Conservation (phyloP, 768 basidiomycete species). For the Rossbeevera mucosa region DNA sequence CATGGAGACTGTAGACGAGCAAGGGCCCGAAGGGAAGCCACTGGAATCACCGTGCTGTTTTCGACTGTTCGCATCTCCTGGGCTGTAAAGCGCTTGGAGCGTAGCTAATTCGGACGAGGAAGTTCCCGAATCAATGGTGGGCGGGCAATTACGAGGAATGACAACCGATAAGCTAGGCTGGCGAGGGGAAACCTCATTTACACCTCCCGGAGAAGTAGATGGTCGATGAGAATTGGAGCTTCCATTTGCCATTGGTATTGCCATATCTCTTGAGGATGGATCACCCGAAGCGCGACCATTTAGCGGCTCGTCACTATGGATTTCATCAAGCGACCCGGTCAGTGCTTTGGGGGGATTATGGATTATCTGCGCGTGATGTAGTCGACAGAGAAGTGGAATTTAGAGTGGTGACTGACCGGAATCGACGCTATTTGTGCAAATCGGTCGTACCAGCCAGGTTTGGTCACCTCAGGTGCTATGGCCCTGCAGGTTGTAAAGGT, state of each 20-base stretch:
- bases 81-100: neutral
- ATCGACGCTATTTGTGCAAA: conserved; percentile 16
- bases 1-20: neutral
- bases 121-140: neutral
- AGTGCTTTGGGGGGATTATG: conserved; percentile 11
- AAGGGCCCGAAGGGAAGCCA: neutral
- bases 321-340: conserved; percentile 10
- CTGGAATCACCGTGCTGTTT: neutral
- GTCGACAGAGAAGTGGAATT: neutral
- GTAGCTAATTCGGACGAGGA: neutral
- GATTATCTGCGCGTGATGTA: conserved; percentile 15
- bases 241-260: neutral
- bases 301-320: conserved; percentile 2
- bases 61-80: neutral
- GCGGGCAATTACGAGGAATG: neutral
- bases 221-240: neutral
- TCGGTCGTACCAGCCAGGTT: conserved; percentile 62
- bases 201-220: neutral
- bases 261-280: neutral
- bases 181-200: neutral
- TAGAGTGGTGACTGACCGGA: conserved; percentile 19
- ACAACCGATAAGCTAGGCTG: neutral
- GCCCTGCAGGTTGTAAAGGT: conserved; percentile 48
- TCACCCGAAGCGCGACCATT: neutral
- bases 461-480: conserved; percentile 35